phyloP scores from a whole-genome alignment of 371 early-diverging fungal genomes.

The Mucor ambiguus region DNA sequence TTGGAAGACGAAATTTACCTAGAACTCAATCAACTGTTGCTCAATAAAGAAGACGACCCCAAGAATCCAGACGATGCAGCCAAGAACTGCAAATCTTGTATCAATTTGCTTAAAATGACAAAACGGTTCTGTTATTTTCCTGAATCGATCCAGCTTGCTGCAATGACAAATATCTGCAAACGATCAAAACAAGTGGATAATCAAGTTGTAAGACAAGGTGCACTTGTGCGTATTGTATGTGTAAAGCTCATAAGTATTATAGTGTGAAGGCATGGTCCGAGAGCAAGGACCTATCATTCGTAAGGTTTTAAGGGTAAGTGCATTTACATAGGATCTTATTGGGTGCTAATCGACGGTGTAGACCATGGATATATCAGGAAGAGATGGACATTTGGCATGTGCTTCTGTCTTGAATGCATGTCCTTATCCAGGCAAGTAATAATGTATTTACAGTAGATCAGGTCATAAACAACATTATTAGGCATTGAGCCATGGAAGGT shows the following conservation, averaged over 20 bases:
- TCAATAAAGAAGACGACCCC: neutral
- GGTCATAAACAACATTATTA: neutral
- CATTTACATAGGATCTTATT: neutral
- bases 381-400: conserved; percentile 50
- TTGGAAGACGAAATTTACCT: conserved; percentile 27
- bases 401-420: conserved; percentile 48
- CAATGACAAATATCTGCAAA: conserved; percentile 39
- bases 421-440: conserved; percentile 46
- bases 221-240: neutral
- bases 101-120: conserved; percentile 35
- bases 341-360: conserved; percentile 3
- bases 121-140: conserved; percentile 44
- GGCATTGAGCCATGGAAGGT: conserved; percentile 34
- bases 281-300: conserved; percentile 52
- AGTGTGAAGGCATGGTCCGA: conserved; percentile 52
- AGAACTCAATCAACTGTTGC: neutral
- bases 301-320: conserved; percentile 42
- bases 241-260: no score
- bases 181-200: conserved; percentile 33
- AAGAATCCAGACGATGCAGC: conserved; percentile 14
- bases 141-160: conserved; percentile 30
- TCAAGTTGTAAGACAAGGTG: conserved; percentile 36
- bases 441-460: neutral
- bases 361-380: conserved; percentile 52
- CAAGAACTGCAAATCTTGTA: conserved; percentile 38